A percentile compares a stretch with the other conserved stretches of the same genome.
Conservation (phyloP, 768 basidiomycete genomes). For the Pleurotus eryngii region DNA sequence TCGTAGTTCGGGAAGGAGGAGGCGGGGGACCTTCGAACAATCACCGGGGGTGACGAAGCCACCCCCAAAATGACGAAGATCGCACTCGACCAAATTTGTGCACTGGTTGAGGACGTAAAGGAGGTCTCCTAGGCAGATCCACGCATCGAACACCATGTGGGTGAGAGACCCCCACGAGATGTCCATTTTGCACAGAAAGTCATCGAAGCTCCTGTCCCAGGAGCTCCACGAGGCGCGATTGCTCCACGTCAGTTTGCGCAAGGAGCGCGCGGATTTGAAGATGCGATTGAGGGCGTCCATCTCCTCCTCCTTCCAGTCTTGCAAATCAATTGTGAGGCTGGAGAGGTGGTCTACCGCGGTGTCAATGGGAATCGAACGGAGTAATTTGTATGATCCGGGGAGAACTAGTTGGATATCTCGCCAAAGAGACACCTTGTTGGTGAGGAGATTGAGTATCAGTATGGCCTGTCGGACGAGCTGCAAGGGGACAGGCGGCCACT, state of each 20-base stretch:
- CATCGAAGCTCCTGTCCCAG: conserved; percentile 16
- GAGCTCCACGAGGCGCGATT: conserved; percentile 17
- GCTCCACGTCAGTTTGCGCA: conserved; percentile 17
- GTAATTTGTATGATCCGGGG: conserved; percentile 16
- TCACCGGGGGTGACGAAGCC: background rate
- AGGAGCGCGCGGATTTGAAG: conserved; percentile 13
- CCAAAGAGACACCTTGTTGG: conserved; percentile 16
- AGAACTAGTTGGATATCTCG: conserved; percentile 15
- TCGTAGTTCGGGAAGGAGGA: conserved; percentile 15
- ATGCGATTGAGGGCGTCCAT: conserved; percentile 11
- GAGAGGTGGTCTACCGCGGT: conserved; percentile 9
- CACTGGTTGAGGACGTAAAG: conserved; percentile 19
- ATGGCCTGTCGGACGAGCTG: background rate
- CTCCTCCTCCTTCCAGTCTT: conserved; percentile 17
- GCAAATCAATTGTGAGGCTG: conserved; percentile 17
- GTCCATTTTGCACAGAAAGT: conserved; percentile 10
- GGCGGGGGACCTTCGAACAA: background rate
- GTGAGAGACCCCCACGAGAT: conserved; percentile 19
- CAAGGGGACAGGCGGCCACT: conserved; percentile 3
- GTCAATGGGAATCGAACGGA: conserved; percentile 7
- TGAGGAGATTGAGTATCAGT: conserved; percentile 6
- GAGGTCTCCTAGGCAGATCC: conserved; percentile 14
- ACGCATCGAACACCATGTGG: conserved; percentile 18
- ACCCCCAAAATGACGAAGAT: conserved; percentile 17
- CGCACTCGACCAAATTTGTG: conserved; percentile 12